Evolutionary conservation across 2,329 filamentous ascomycete species (phyloP), one percentile per base, ranked within the genome.

Genomic region (Mycosphaerella arachidis): DNA sequence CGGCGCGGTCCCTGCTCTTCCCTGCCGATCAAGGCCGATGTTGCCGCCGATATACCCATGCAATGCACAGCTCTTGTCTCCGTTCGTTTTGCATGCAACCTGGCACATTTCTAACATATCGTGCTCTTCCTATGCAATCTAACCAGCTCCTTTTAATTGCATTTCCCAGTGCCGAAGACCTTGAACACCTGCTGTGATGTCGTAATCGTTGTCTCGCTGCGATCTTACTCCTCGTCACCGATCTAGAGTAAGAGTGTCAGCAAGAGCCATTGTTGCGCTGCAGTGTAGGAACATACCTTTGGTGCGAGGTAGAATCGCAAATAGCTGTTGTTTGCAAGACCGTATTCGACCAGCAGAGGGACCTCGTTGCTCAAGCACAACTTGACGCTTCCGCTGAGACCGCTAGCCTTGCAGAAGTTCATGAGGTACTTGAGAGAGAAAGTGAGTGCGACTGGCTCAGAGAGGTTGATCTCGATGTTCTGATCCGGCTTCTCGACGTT

Each of bases 351-450:
- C 70, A 97, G 82, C 67, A 99, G 86, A 30, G 94, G 94, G 55
- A 99, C 93, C 79, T 99, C 94, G 77, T 92, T 92, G 56, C 93
- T 97, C 68, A 99, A 84, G 79, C 90, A 96, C 70, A 99, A 87
- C 80, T 90, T 94, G 77, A 99, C 95, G 67, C 84, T 83, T 68
- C 77, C 81, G 43, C 92, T 93, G 63, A 99, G 82, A 56, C 86
- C 87, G 65, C 91, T 89, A 35, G 95, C 95, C 82, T 99, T 99
- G 89, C 94, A 97, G 82, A 99, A 99, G 85, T 97, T 97, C 83
- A 96, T 91, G 3, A 99, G 88, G 80, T 99, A 99, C 82, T 99
- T 99, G 72, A 99, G 89, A 35, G 94, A 97, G 82, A 99, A 99
- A 53, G 93, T 97, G 65, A 99, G 85, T 37, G 90, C 84, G 62